These are phyloP conservation scores for Trichomonascaceae sp. DNA, from an alignment of 1,139 yeast species.

Conservation along the genomic window DNA sequence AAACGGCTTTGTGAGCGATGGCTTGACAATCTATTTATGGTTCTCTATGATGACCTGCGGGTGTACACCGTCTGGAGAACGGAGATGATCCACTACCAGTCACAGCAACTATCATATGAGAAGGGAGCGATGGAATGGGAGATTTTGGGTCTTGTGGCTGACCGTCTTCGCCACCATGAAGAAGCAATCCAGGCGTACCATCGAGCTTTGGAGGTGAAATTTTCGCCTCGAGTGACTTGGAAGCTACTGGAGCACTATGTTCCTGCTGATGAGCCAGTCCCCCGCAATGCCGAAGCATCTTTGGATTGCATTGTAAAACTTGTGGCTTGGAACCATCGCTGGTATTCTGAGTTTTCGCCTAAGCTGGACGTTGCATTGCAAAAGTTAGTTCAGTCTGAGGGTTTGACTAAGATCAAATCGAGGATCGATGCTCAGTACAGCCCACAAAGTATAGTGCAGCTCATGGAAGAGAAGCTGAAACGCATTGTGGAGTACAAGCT, in stretches of 20 bases:
- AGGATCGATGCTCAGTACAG: conserved; percentile 65
- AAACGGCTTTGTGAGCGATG: conserved; percentile 90
- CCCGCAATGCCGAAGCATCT: conserved; percentile 29
- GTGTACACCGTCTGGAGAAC: conserved; percentile 89
- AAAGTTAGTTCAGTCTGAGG: conserved; percentile 60
- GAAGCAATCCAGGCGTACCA: conserved; percentile 74
- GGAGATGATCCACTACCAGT: conserved; percentile 66
- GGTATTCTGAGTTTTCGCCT: conserved; percentile 89
- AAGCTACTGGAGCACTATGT: conserved; percentile 57
- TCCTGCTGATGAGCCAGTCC: conserved; percentile 13
- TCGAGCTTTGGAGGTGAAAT: conserved; percentile 62
- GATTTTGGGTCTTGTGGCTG: conserved; percentile 69
- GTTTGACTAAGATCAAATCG: conserved; percentile 61
- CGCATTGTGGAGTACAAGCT: conserved; percentile 37
- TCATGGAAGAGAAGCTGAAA: conserved; percentile 42
- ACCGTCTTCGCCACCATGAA: conserved; percentile 61
- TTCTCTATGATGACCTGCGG: conserved; percentile 76
- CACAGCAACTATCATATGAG: conserved; percentile 59
- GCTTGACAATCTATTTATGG: conserved; percentile 80
- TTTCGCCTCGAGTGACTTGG: conserved; percentile 70
- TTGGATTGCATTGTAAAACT: conserved; percentile 63
- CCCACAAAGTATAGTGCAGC: conserved; percentile 46
- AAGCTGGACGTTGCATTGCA: conserved; percentile 42
- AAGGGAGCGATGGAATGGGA: conserved; percentile 93
- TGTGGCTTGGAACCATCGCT: conserved; percentile 90